phyloP scores from a whole-genome alignment of 805 yeast species.

The Pichia ethanolica region DNA sequence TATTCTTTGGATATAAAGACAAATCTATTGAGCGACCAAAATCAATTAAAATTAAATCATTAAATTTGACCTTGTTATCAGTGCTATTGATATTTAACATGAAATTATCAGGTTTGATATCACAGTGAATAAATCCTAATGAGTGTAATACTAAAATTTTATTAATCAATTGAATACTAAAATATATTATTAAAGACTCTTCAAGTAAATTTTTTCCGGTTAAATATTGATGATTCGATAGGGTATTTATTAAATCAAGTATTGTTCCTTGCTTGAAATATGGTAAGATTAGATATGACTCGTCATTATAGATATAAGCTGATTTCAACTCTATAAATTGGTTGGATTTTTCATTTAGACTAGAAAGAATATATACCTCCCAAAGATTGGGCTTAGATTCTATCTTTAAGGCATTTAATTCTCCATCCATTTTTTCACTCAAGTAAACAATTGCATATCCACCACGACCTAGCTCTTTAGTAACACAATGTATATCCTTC shows the following conservation, averaged over 20 bases:
- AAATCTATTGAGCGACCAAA: conserved; percentile 78
- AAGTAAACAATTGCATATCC: conserved; percentile 73
- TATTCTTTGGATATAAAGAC: conserved; percentile 42
- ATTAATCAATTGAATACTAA: conserved; percentile 57
- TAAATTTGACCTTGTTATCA: conserved; percentile 13
- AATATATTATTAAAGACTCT: conserved; percentile 55
- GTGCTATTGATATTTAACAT: conserved; percentile 50
- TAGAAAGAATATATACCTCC: conserved; percentile 72
- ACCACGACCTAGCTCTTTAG: conserved; percentile 65
- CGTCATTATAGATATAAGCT: conserved; percentile 53
- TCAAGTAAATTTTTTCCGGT: conserved; percentile 33
- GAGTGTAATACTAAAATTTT: conserved; percentile 56
- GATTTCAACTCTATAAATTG: conserved; percentile 38
- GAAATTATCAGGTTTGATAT: conserved; percentile 78
- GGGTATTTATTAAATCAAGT: conserved; percentile 55
- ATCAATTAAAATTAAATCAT: conserved; percentile 46
- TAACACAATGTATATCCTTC: conserved; percentile 39
- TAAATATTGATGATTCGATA: conserved; percentile 17
- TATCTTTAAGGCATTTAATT: conserved; percentile 59
- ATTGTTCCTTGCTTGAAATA: conserved; percentile 67
- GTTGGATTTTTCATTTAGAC: conserved; percentile 38
- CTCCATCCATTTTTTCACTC: conserved; percentile 53
- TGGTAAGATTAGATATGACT: conserved; percentile 59
- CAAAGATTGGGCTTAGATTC: conserved; percentile 64
- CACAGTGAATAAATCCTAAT: conserved; percentile 72